Evolutionary conservation across 306 rosid species (phyloP).

Genomic region (Erythrophleum fordii): DNA sequence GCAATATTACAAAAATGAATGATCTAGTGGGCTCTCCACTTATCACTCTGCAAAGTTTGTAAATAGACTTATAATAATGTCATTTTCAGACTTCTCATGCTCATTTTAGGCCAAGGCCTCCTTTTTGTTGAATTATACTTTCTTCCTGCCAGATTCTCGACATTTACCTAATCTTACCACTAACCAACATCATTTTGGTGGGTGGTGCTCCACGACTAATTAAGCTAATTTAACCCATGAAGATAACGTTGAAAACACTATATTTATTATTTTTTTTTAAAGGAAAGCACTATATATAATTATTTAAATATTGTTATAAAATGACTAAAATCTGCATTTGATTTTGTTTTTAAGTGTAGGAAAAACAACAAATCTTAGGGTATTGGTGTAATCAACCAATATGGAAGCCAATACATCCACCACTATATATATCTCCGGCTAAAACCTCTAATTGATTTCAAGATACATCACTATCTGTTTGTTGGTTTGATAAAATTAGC

Average conservation of each 20-base stretch:
- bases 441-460: too few relatives aligned
- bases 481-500: too few relatives aligned
- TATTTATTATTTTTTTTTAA: too few relatives aligned
- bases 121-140: neutral
- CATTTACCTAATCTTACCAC: conserved; percentile 41
- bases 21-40: conserved; percentile 44
- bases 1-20: neutral
- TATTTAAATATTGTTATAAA: too few relatives aligned
- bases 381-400: too few relatives aligned
- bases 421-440: too few relatives aligned
- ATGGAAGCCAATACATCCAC: too few relatives aligned
- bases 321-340: too few relatives aligned
- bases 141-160: neutral
- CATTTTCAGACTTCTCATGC: neutral
- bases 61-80: conserved; percentile 10
- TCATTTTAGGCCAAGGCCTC: conserved; percentile 7
- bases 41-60: neutral
- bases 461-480: too few relatives aligned
- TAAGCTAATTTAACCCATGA: neutral
- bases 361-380: too few relatives aligned
- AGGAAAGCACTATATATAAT: too few relatives aligned
- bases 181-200: neutral
- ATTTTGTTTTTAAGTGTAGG: too few relatives aligned
- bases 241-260: neutral
- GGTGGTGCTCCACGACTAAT: neutral